Evolutionary conservation across 192 early-diverging fungal species (phyloP).

Genomic region (Gigaspora rosea): DNA sequence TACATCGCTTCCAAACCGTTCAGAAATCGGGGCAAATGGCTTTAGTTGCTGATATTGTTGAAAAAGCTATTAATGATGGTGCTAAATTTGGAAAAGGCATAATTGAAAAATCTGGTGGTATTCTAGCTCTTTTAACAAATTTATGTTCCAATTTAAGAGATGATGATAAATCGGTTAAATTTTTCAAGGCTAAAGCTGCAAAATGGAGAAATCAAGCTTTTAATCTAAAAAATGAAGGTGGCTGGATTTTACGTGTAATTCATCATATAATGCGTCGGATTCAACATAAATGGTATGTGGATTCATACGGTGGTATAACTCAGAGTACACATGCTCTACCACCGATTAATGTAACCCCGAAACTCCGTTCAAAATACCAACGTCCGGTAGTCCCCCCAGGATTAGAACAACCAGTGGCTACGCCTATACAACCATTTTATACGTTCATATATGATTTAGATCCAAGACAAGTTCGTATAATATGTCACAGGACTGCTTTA

Average conservation of each 20-base stretch:
- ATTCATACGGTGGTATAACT: slow-evolving; percentile 38
- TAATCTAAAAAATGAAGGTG: slow-evolving; percentile 62
- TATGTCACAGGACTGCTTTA: slow-evolving; percentile 83
- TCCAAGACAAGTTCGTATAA: slow-evolving; percentile 80
- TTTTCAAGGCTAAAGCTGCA: slow-evolving; percentile 28
- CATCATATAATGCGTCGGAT: slow-evolving; percentile 59
- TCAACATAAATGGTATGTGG: slow-evolving; percentile 71
- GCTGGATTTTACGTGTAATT: slow-evolving; percentile 68
- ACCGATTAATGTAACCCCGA: slow-evolving; percentile 5
- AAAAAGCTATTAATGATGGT: slow-evolving; percentile 73
- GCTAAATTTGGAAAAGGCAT: slow-evolving; percentile 57
- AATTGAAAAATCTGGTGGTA: slow-evolving; percentile 45
- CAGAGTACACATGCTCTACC: neutral
- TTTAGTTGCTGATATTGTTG: slow-evolving; percentile 74
- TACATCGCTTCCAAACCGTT: slow-evolving; percentile 19
- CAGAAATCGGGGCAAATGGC: slow-evolving; percentile 67
- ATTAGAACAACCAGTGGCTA: slow-evolving; percentile 70
- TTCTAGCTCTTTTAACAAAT: neutral
- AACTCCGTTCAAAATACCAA: slow-evolving; percentile 32
- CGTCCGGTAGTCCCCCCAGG: slow-evolving; percentile 53
- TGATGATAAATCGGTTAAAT: slow-evolving; percentile 33
- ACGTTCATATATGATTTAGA: slow-evolving; percentile 92
- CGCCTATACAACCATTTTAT: slow-evolving; percentile 86
- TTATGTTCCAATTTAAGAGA: slow-evolving; percentile 30
- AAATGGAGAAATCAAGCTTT: slow-evolving; percentile 30